Percentiles rank a stretch among this genome's conserved stretches.
phyloP scores from a whole-genome alignment of 2,329 filamentous ascomycete species.

The Escovopsis sp. region DNA sequence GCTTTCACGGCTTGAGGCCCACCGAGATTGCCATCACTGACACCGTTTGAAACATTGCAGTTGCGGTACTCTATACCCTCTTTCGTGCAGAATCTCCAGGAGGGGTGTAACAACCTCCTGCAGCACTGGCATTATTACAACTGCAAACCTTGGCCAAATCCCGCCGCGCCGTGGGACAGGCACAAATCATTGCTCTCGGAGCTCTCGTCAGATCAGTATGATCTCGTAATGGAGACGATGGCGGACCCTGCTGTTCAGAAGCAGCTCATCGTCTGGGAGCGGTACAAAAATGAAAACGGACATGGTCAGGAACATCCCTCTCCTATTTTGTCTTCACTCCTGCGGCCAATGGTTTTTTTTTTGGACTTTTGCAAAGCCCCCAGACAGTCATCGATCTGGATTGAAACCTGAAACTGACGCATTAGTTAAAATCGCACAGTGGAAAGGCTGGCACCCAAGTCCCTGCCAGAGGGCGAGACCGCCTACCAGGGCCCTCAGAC shows the following conservation, averaged over 20 bases:
- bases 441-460: background rate
- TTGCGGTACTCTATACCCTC: conserved; percentile 22
- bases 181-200: conserved; percentile 14
- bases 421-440: background rate
- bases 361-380: background rate
- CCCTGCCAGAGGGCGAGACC: background rate
- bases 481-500: conserved; percentile 13
- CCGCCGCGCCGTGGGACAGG: conserved; percentile 14
- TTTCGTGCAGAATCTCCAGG: conserved; percentile 30
- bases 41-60: conserved; percentile 7
- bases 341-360: background rate
- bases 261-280: conserved; percentile 14
- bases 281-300: conserved; percentile 12
- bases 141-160: conserved; percentile 14
- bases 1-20: background rate
- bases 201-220: conserved; percentile 18
- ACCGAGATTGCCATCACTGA: background rate
- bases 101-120: conserved; percentile 31
- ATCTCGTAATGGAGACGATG: conserved; percentile 19
- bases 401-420: background rate
- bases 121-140: conserved; percentile 38
- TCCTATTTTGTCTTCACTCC: too few relatives aligned
- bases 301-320: conserved; percentile 5
- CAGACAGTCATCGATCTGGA: background rate
- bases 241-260: conserved; percentile 9